Conservation (phyloP, 1,284 basidiomycete genomes). For the Phlebopus sp. region DNA sequence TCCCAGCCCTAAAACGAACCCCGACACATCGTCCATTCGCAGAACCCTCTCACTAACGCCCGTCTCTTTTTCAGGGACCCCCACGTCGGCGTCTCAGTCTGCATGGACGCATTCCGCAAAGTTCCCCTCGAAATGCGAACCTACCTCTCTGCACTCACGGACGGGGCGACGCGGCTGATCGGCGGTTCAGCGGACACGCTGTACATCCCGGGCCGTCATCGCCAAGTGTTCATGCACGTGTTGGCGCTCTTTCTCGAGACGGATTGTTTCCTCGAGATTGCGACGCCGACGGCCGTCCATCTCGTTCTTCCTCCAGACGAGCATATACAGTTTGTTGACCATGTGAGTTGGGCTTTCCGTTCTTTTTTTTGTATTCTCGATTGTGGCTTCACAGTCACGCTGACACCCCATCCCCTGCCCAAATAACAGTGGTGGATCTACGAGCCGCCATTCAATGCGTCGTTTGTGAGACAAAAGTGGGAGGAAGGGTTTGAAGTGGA, state of each 20-base stretch:
- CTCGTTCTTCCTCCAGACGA: slow-evolving; percentile 39
- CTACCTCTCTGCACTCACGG: slow-evolving; percentile 34
- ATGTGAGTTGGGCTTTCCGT: slow-evolving; percentile 30
- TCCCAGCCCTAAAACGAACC: not conserved
- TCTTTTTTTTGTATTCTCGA: not conserved
- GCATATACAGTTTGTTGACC: slow-evolving; percentile 45
- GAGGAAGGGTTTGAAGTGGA: slow-evolving; percentile 44
- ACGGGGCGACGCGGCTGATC: slow-evolving; percentile 37
- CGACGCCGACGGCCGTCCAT: slow-evolving; percentile 44
- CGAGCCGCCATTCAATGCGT: slow-evolving; percentile 43
- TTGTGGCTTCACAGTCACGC: not conserved
- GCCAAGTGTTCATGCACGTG: slow-evolving; percentile 38
- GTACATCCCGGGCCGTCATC: slow-evolving; percentile 44
- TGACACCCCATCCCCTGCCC: not conserved
- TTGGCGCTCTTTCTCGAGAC: slow-evolving; percentile 46
- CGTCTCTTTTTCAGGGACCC: slow-evolving; percentile 34
- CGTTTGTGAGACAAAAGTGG: slow-evolving; percentile 48
- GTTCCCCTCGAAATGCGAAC: slow-evolving; percentile 36
- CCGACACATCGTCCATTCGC: too few species aligned
- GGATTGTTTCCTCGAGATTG: slow-evolving; percentile 49
- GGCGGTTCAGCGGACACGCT: slow-evolving; percentile 51
- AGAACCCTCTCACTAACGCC: slow-evolving; percentile 1
- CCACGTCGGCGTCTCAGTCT: slow-evolving; percentile 42
- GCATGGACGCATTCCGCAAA: slow-evolving; percentile 40
- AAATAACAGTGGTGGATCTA: slow-evolving; percentile 47